Evolutionary conservation across 1,139 yeast genomes (phyloP), one percentile per base, ranked within the genome.

Genomic region (Yamadazyma siamensis): DNA sequence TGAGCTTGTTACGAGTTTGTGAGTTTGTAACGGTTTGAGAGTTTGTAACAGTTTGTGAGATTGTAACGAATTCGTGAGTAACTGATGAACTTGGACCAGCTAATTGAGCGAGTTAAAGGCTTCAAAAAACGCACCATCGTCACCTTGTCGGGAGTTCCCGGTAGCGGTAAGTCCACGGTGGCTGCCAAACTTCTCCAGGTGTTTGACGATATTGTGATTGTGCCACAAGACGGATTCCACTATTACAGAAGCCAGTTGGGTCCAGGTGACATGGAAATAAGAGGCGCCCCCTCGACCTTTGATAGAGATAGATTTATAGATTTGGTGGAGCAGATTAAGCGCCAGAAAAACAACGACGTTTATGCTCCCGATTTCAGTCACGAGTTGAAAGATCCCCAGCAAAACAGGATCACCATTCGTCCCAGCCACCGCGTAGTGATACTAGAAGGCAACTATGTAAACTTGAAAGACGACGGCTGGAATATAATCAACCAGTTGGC

Each of bases 211-310:
- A 27, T 22, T 6, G 39, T 15, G 52, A 54, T 7, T 18, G 75
- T 67, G 15, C 65, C 71, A 8, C 72, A 65, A 80, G 96, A 89
- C 56, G 97, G 97, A 9, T 89, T 73, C 50, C 96, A 89, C 52
- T 63, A 77, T 21, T 77, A 87, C 8, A 59, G 89, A 23, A 40
- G 54, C 0, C 71, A 75, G 31, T 59, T 89, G 17, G 65, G 59
- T 15, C 40, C 49, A 4, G 65, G 59, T 21, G 91, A 94, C 0
- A 59, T 77, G 21, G 54, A 60, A 24, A 62, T 86, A 41, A 69
- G 96, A 31, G 96, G 96, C 0, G 83, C 95, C 0, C 94, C 95
- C 1, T 75, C 71, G 46, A 87, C 96, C 0, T 88, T 88, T 56
- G 88, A 88, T 50, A 71, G 84, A 4, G 48, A 52, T 6, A 50